Base-by-base conservation (phyloP, 495 filamentous ascomycete species). In the Melanomma pulvis-pyrius region DNA sequence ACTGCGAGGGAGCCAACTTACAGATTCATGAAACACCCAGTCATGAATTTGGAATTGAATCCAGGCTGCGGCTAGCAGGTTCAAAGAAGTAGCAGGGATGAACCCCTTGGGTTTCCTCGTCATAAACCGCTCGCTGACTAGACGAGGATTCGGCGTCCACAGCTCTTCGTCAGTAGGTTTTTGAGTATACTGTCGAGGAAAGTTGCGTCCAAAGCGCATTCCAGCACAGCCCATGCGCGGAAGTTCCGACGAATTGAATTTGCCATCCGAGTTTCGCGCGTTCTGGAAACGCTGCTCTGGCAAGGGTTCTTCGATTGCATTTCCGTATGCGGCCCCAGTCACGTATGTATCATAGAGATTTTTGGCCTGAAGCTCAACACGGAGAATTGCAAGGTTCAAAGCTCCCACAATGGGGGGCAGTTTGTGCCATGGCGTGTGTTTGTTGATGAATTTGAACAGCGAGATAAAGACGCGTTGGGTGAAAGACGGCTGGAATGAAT, bases 1-100 rank as follows among this genome's bases (percentile, higher is more conserved):
- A 54, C 50, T 25, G 50, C 50, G 21, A 54, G 50, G 50, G 25
- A 54, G 25, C 17, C 25, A 19, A 54, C 50, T 25, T 54, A 54
- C 50, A 54, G 50, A 54, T 26, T 72, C 65, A 59, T 81, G 77
- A 24, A 67, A 60, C 26, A 76, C 71, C 78, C 79, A 30, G 19
- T 39, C 19, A 30, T 57, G 28, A 13, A 39, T 69, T 55, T 81
- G 79, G 60, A 81, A 81, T 63, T 81, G 79, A 32, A 81, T 81
- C 79, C 79, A 81, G 0, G 79, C 79, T 3, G 79, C 79, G 0
- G 79, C 79, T 15, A 81, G 69, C 50, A 81, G 39, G 66, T 81
- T 81, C 30, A 81, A 39, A 17, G 69, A 75, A 2, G 78, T 79
- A 21, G 79, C 79, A 0, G 78, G 79, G 12, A 74, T 76, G 67